These are phyloP conservation scores for Rosellinia necatrix DNA, from an alignment of 2,329 filamentous ascomycete species.

Conservation along the genomic window DNA sequence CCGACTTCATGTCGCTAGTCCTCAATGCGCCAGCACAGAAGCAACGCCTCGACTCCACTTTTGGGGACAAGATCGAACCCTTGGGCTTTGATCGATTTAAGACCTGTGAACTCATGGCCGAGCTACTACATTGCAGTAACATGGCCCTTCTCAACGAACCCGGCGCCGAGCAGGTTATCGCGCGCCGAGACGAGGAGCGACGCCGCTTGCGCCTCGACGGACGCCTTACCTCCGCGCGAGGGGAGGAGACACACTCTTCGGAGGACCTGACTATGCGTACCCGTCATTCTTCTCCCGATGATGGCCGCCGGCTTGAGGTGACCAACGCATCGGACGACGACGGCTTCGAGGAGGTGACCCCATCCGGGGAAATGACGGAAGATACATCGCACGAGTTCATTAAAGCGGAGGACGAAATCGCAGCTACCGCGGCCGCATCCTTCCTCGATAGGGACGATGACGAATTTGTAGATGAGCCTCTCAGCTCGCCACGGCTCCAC, in stretches of 20 bases:
- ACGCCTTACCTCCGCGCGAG: conserved; percentile 60
- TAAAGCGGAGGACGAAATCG: conserved; percentile 61
- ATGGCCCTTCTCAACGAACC: conserved; percentile 94
- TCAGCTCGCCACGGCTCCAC: conserved; percentile 69
- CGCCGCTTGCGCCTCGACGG: conserved; percentile 79
- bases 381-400: conserved; percentile 72
- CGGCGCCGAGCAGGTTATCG: conserved; percentile 86
- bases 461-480: conserved; percentile 78
- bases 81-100: conserved; percentile 98
- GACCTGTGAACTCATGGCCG: conserved; percentile 98
- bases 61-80: conserved; percentile 88
- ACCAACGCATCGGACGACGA: conserved; percentile 86
- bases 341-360: conserved; percentile 87
- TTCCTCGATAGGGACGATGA: conserved; percentile 67
- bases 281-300: conserved; percentile 55
- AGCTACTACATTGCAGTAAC: conserved; percentile 95
- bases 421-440: conserved; percentile 44
- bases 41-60: conserved; percentile 80
- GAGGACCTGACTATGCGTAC: conserved; percentile 68
- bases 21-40: conserved; percentile 76
- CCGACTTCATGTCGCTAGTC: conserved; percentile 91
- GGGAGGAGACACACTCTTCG: conserved; percentile 50
- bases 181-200: conserved; percentile 77
- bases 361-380: conserved; percentile 71
- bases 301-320: conserved; percentile 74